Percentiles rank a stretch among this genome's conserved stretches.
These are phyloP conservation scores for Quercus variabilis DNA, from an alignment of 306 rosid species.

Conservation along the genomic window DNA sequence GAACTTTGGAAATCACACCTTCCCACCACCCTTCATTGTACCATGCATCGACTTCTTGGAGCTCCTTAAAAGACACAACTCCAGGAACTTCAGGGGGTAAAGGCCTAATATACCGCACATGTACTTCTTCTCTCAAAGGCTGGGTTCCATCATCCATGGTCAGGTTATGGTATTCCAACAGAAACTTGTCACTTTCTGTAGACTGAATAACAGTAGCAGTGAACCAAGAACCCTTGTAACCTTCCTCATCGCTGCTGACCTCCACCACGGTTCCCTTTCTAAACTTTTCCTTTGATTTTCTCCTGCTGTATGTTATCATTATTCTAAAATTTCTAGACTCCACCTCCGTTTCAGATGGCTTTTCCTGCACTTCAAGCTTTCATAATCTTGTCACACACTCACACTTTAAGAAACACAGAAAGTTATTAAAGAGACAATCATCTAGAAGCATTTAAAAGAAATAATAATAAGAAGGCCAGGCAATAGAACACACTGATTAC, in stretches of 20 bases:
- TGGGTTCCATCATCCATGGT: slow-evolving; percentile 30
- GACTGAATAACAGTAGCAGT: slow-evolving; percentile 25
- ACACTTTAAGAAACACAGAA: too few species aligned
- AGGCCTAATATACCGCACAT: slow-evolving; percentile 34
- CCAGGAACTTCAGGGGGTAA: slow-evolving; percentile 33
- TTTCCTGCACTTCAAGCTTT: slow-evolving; percentile 30
- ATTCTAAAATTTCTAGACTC: slow-evolving; percentile 16
- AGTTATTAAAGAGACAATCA: too few species aligned
- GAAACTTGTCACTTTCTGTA: slow-evolving; percentile 27
- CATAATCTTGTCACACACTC: neutral
- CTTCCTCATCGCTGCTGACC: slow-evolving; percentile 36
- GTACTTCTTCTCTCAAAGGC: slow-evolving; percentile 34
- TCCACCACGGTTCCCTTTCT: slow-evolving; percentile 35
- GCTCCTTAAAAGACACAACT: slow-evolving; percentile 12
- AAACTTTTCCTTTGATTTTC: neutral
- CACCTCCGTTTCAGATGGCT: slow-evolving; percentile 9
- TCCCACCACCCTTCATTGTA: slow-evolving; percentile 64
- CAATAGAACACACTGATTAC: neutral
- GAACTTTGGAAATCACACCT: slow-evolving; percentile 34
- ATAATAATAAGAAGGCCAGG: neutral
- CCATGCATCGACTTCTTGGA: slow-evolving; percentile 49
- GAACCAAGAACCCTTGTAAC: slow-evolving; percentile 48
- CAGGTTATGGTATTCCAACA: slow-evolving; percentile 41
- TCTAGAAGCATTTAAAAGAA: neutral
- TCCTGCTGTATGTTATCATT: slow-evolving; percentile 23